Conservation (phyloP, 2,329 filamentous ascomycete genomes). For the Sphaerulina vaccinii region DNA sequence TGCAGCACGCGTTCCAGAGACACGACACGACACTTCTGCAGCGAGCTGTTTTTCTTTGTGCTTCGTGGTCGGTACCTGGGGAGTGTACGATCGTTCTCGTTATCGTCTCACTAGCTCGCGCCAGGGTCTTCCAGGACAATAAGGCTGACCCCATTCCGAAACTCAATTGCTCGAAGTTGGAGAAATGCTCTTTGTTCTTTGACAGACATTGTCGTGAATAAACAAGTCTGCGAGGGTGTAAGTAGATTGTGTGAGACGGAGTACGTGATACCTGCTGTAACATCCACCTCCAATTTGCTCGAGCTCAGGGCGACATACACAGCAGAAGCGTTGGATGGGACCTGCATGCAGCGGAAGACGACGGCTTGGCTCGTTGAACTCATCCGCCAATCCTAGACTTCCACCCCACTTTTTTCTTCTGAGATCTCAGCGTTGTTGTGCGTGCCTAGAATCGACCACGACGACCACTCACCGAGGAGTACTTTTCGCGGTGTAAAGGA, state of each 20-base stretch:
- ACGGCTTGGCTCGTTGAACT: conserved; percentile 15
- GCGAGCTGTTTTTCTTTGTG: not conserved
- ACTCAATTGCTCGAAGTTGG: too few species aligned
- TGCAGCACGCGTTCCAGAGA: not conserved
- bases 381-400: conserved; percentile 4
- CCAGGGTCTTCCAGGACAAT: not conserved
- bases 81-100: not conserved
- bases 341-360: conserved; percentile 8
- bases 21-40: too few species aligned
- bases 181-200: not conserved
- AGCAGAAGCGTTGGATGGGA: not conserved
- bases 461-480: too few species aligned
- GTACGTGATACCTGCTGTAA: too few species aligned
- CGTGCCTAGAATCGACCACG: conserved; percentile 1
- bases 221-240: too few species aligned
- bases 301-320: not conserved
- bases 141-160: too few species aligned
- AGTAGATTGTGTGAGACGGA: too few species aligned
- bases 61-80: not conserved
- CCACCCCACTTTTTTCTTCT: conserved; percentile 7
- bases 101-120: not conserved
- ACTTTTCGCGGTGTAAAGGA: too few species aligned
- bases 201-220: too few species aligned
- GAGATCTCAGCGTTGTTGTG: conserved; percentile 1
- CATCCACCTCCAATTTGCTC: not conserved